These are phyloP conservation scores for Suillus subluteus DNA, from an alignment of 768 basidiomycete genomes.

Conservation along the genomic window DNA sequence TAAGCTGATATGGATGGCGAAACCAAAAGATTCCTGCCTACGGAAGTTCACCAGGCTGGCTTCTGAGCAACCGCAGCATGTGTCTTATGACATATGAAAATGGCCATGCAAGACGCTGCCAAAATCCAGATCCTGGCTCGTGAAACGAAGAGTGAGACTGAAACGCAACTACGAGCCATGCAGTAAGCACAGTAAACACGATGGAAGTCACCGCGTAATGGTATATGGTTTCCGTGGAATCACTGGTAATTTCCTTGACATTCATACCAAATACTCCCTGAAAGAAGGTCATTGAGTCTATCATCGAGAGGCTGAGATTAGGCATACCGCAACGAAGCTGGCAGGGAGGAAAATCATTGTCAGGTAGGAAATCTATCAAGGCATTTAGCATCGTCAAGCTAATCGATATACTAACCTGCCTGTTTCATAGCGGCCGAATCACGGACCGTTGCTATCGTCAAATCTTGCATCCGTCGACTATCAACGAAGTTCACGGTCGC, in stretches of 20 bases:
- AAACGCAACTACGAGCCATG: constrained; percentile 58
- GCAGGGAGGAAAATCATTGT: constrained; percentile 63
- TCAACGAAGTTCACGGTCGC: constrained; percentile 57
- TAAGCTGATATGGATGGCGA: neutral
- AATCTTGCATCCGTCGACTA: constrained; percentile 28
- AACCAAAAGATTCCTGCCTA: neutral
- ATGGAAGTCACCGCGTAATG: constrained; percentile 44
- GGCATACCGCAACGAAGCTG: constrained; percentile 40
- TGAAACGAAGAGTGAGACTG: constrained; percentile 34
- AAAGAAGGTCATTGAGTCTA: neutral
- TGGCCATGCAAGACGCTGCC: constrained; percentile 27
- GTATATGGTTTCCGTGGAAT: constrained; percentile 31
- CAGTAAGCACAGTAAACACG: constrained; percentile 47
- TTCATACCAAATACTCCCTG: constrained; percentile 20
- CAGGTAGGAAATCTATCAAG: constrained; percentile 50
- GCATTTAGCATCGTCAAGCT: constrained; percentile 9
- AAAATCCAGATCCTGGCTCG: constrained; percentile 11
- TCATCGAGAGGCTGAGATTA: neutral
- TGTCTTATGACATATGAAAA: constrained; percentile 17
- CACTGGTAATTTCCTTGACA: constrained; percentile 24
- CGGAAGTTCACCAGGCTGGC: neutral
- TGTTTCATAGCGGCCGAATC: constrained; percentile 25
- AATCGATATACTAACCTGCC: constrained; percentile 14
- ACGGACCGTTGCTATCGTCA: constrained; percentile 16
- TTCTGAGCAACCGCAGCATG: neutral